Conservation (phyloP, 73 alveolate genomes). For the Blepharisma stoltei region DNA sequence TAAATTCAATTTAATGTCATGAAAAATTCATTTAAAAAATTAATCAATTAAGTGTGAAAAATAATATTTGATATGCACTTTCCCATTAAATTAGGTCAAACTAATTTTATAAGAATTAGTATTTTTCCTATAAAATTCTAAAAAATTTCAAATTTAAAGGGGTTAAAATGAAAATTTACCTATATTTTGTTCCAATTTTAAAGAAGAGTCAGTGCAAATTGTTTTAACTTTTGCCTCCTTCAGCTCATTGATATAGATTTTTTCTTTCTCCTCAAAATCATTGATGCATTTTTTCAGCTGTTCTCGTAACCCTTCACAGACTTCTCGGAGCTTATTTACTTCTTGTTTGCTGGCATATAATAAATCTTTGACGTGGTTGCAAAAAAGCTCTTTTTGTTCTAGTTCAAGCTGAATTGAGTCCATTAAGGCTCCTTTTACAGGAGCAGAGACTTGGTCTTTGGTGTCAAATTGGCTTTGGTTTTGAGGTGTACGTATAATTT, state of each 20-base stretch:
- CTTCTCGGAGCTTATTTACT: neutral
- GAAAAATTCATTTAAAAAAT: too few relatives aligned
- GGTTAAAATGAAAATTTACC: too few relatives aligned
- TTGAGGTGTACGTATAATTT: neutral
- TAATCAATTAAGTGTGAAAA: too few relatives aligned
- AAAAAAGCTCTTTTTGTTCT: neutral
- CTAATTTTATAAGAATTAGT: neutral
- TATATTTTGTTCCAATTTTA: too few relatives aligned
- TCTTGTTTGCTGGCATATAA: slow-evolving; percentile 1
- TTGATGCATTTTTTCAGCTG: slow-evolving; percentile 11
- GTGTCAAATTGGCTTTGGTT: neutral
- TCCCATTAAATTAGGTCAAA: too few relatives aligned
- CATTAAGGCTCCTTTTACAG: too few relatives aligned
- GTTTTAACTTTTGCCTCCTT: neutral
- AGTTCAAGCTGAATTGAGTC: too few relatives aligned
- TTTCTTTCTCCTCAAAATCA: neutral
- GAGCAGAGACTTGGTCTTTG: neutral
- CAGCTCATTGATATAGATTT: neutral
- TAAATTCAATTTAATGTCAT: too few relatives aligned
- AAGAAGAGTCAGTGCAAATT: neutral
- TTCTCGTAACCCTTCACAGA: neutral
- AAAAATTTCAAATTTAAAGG: neutral
- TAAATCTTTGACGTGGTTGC: neutral
- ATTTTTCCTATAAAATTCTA: neutral
- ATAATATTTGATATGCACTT: too few relatives aligned